Percentiles rank a stretch among this genome's conserved stretches.
These are phyloP conservation scores for Thermothelomyces thermophilus DNA, from an alignment of 2,329 filamentous ascomycete species.

Conservation along the genomic window DNA sequence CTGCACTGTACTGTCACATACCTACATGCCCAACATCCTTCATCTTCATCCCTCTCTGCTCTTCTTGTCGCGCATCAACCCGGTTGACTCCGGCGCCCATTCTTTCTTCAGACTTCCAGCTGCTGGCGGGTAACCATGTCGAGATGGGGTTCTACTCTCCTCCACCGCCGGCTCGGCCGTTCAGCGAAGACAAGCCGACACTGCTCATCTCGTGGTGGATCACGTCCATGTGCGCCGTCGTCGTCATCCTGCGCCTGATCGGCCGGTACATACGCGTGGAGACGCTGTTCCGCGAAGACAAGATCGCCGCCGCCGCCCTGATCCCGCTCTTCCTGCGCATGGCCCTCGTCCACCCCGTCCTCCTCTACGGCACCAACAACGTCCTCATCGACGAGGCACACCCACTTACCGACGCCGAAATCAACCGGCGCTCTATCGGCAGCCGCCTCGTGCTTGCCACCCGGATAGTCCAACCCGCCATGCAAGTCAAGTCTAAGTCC, in stretches of 20 bases:
- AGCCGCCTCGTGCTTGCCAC: constrained; percentile 74
- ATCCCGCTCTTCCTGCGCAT: constrained; percentile 78
- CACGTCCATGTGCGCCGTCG: constrained; percentile 69
- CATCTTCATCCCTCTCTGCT: too few species aligned
- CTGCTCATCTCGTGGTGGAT: constrained; percentile 95
- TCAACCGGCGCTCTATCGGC: constrained; percentile 61
- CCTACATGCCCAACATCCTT: too few species aligned
- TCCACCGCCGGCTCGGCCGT: constrained; percentile 41
- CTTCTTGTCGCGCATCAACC: too few species aligned
- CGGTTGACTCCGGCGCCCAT: too few species aligned
- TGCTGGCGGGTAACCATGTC: neutral
- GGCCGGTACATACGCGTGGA: constrained; percentile 85
- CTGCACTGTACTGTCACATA: too few species aligned
- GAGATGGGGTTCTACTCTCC: constrained; percentile 53
- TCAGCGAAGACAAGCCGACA: constrained; percentile 67
- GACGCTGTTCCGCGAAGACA: constrained; percentile 80
- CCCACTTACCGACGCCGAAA: constrained; percentile 42
- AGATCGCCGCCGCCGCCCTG: constrained; percentile 70
- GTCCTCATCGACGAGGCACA: constrained; percentile 47
- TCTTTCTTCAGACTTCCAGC: too few species aligned
- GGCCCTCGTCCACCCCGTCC: constrained; percentile 75
- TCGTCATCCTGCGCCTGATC: constrained; percentile 71
- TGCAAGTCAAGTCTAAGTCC: too few species aligned
- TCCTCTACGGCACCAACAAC: constrained; percentile 89
- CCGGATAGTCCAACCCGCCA: constrained; percentile 79